These are phyloP conservation scores for Leptographium galeiforme DNA, from an alignment of 2,329 filamentous ascomycete genomes.

Conservation along the genomic window DNA sequence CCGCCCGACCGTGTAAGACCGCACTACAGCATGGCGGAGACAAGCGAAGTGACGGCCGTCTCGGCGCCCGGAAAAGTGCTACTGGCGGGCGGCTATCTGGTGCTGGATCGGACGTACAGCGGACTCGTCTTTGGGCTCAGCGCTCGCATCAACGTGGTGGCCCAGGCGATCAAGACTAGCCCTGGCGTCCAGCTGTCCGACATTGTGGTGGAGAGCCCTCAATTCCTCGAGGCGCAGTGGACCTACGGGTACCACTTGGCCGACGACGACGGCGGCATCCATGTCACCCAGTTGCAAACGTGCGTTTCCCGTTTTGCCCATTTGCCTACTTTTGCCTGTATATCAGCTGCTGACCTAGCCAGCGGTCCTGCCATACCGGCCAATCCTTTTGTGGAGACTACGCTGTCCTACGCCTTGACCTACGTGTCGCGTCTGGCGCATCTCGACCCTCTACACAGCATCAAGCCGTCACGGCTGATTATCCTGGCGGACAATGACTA, in stretches of 20 bases:
- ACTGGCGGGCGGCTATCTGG: constrained; percentile 86
- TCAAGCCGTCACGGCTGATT: constrained; percentile 60
- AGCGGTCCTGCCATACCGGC: constrained; percentile 26
- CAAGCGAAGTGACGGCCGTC: constrained; percentile 37
- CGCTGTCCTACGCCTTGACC: constrained; percentile 73
- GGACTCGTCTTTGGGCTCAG: constrained; percentile 58
- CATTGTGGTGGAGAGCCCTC: constrained; percentile 80
- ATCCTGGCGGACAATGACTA: constrained; percentile 95
- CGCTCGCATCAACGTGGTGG: constrained; percentile 53
- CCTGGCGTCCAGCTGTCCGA: constrained; percentile 52
- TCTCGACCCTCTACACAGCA: constrained; percentile 28
- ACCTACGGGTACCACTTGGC: constrained; percentile 65
- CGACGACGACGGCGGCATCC: constrained; percentile 62
- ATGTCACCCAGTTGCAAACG: constrained; percentile 66
- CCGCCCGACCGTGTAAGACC: background rate
- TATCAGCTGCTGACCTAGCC: background rate
- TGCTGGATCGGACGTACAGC: constrained; percentile 77
- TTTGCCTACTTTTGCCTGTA: background rate
- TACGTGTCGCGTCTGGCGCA: constrained; percentile 47
- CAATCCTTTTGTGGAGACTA: constrained; percentile 89
- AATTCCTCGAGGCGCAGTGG: constrained; percentile 82
- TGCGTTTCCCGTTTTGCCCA: constrained; percentile 34
- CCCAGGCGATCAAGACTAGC: constrained; percentile 42
- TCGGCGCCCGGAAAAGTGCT: constrained; percentile 96
- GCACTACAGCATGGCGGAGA: constrained; percentile 4